These are phyloP conservation scores for Nemania sp. DNA, from an alignment of 2,329 filamentous ascomycete species.

Conservation along the genomic window DNA sequence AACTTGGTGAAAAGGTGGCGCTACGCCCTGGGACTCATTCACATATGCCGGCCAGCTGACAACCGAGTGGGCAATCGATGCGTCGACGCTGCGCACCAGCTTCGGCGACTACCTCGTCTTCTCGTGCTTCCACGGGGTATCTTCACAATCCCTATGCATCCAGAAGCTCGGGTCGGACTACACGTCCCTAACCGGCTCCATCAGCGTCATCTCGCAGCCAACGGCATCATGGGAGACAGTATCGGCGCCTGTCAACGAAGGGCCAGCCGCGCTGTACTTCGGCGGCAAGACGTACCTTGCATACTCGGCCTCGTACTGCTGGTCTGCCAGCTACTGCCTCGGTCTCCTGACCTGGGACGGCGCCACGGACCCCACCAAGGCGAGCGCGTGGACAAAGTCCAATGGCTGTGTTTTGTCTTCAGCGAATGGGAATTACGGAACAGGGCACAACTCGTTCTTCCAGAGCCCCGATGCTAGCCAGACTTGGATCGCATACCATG, in stretches of 20 bases:
- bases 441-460: conserved; percentile 71
- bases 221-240: conserved; percentile 64
- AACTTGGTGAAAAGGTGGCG: conserved; percentile 56
- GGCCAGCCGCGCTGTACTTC: conserved; percentile 64
- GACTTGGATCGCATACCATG: conserved; percentile 68
- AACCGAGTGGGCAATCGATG: conserved; percentile 66
- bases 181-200: conserved; percentile 56
- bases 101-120: conserved; percentile 65
- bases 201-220: conserved; percentile 63
- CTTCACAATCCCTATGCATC: conserved; percentile 55
- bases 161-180: conserved; percentile 56
- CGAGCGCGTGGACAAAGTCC: conserved; percentile 63
- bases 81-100: conserved; percentile 62
- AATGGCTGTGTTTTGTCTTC: conserved; percentile 62
- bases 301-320: conserved; percentile 68
- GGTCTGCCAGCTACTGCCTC: conserved; percentile 65
- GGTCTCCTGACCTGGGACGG: conserved; percentile 67
- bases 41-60: conserved; percentile 62
- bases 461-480: conserved; percentile 65
- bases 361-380: conserved; percentile 58
- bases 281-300: conserved; percentile 59
- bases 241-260: conserved; percentile 66
- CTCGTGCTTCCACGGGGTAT: conserved; percentile 62
- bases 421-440: conserved; percentile 68
- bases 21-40: conserved; percentile 64